Base-by-base conservation (phyloP, 2,329 filamentous ascomycete species). In the Metarhizium brunneum region DNA sequence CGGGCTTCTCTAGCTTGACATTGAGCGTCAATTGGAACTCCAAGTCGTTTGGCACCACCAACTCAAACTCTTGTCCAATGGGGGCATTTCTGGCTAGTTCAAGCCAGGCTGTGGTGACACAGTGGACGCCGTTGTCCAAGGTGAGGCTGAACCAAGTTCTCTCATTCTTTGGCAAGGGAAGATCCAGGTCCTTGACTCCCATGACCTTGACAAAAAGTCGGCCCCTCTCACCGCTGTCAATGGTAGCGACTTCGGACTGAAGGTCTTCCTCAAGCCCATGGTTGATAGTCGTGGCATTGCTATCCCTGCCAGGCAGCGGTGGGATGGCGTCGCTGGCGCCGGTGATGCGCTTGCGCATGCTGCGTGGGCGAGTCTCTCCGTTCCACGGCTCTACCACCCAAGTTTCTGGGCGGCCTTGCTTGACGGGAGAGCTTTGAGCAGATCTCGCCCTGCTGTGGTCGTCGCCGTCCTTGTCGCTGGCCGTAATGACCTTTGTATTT, bases 361-460 rank as follows among this genome's bases (percentile, higher is more conserved):
- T 85, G 61, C 78, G 79, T 61, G 87, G 83, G 56, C 91, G 83
- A 48, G 79, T 72, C 70, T 91, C 88, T 57, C 86, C 84, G 71
- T 95, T 96, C 94, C 94, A 99, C 16, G 94, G 94, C 72, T 97
- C 94, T 5, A 95, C 94, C 14, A 90, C 94, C 88, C 94, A 96
- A 2, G 91, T 95, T 69, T 95, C 89, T 38, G 90, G 89, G 50
- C 90, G 91, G 4, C 83, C 77, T 64, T 90, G 85, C 66, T 95
- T 89, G 35, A 84, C 67, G 3, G 90, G 84, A 6, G 87, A 90
- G 64, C 82, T 86, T 16, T 81, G 83, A 14, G 81, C 82, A 32
- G 86, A 85, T 55, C 83, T 82, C 25, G 78, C 77, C 29, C 77
- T 69, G 69, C 76, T 71, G 61, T 72, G 61, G 71, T 85, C 66